Percentiles rank a stretch among this genome's conserved stretches.
Evolutionary conservation across 176 grass and related monocot genomes (phyloP).

Genomic region (Triticum timopheevii): DNA sequence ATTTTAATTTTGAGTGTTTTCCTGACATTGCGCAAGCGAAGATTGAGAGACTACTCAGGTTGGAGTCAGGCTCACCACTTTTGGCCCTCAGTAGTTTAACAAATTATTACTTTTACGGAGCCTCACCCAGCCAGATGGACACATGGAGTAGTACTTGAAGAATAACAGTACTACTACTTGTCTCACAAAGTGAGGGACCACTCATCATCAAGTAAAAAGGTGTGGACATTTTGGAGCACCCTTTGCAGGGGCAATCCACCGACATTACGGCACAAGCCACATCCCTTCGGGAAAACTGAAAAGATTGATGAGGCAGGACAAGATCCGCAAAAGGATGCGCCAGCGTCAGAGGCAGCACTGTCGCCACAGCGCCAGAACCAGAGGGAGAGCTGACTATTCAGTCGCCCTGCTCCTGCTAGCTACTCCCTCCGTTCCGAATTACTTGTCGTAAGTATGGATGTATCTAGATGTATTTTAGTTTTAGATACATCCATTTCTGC

Average conservation of each 20-base stretch:
- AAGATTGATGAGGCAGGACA: conserved; percentile 37
- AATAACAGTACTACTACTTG: not conserved
- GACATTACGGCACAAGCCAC: not conserved
- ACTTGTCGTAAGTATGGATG: too few relatives aligned
- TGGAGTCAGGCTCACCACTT: not conserved
- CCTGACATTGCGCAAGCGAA: not conserved
- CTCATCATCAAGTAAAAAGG: not conserved
- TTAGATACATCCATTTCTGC: too few relatives aligned
- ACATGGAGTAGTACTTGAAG: not conserved
- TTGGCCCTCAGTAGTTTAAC: not conserved
- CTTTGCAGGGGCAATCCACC: not conserved
- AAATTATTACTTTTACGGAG: not conserved
- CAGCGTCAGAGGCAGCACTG: not conserved
- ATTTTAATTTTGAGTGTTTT: not conserved
- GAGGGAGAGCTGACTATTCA: not conserved
- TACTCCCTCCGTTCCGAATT: too few relatives aligned
- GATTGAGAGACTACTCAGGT: not conserved
- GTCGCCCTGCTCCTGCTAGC: not conserved
- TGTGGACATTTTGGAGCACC: not conserved
- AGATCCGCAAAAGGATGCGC: conserved; percentile 42
- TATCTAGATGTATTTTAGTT: too few relatives aligned
- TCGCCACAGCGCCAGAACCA: not conserved
- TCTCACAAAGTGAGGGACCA: conserved; percentile 16
- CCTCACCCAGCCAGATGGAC: not conserved
- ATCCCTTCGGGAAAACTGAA: not conserved